These are phyloP conservation scores for Conringia planisiliqua DNA, from an alignment of 345 rosid genomes.

Conservation along the genomic window DNA sequence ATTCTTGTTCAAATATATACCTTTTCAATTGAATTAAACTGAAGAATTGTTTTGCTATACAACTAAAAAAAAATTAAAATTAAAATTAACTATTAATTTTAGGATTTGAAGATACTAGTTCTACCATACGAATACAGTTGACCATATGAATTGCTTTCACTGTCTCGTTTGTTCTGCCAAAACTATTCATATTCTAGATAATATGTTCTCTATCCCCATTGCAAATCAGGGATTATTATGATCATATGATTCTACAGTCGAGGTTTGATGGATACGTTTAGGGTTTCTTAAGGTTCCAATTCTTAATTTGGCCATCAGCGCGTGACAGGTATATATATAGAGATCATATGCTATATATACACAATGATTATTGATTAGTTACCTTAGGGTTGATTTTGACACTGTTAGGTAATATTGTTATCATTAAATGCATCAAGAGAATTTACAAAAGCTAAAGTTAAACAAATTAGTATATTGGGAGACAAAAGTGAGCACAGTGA, in stretches of 20 bases:
- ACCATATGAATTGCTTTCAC: not conserved
- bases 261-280: slow-evolving; percentile 3
- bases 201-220: not conserved
- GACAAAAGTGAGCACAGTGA: slow-evolving; percentile 42
- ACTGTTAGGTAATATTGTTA: slow-evolving; percentile 33
- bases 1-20: not conserved
- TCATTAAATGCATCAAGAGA: slow-evolving; percentile 39
- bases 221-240: not conserved
- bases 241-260: not conserved
- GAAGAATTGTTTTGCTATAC: not conserved
- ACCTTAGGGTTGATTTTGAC: slow-evolving; percentile 29
- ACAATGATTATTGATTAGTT: slow-evolving; percentile 16
- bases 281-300: slow-evolving; percentile 20
- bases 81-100: not conserved
- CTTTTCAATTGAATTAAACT: not conserved
- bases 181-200: not conserved
- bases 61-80: not conserved
- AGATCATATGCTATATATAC: not conserved
- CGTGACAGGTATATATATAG: not conserved
- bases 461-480: slow-evolving; percentile 34
- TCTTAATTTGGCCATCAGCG: not conserved
- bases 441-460: slow-evolving; percentile 24
- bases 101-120: not conserved
- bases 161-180: not conserved
- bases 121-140: not conserved